phyloP scores from a whole-genome alignment of 176 grass and related monocot genomes.

The Calamus simplicifolius region DNA sequence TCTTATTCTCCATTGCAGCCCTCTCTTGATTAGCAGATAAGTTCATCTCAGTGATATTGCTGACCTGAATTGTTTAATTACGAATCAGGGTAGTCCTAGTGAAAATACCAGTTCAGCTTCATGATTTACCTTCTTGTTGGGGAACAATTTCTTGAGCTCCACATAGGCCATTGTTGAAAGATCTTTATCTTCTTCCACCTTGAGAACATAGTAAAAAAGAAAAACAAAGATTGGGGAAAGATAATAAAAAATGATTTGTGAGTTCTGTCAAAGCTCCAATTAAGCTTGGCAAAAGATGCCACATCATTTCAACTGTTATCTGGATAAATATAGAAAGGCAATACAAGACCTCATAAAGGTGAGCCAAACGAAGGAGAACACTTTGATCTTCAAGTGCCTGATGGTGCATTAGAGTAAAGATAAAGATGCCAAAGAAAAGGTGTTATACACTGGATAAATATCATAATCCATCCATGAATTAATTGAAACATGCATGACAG shows the following conservation, averaged over 20 bases:
- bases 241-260: too few species aligned
- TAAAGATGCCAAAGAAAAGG: not conserved
- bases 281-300: too few species aligned
- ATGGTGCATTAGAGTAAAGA: constrained; percentile 1
- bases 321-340: not conserved
- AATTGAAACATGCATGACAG: too few species aligned
- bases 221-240: constrained; percentile 13
- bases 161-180: constrained; percentile 59
- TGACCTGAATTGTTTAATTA: constrained; percentile 29
- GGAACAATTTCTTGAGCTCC: constrained; percentile 79
- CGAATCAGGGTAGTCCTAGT: not conserved
- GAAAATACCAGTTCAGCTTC: too few species aligned
- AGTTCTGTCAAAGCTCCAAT: too few species aligned
- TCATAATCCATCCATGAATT: too few species aligned
- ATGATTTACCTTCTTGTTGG: constrained; percentile 51
- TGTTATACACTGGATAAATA: too few species aligned
- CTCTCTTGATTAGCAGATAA: constrained; percentile 87
- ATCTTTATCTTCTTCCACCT: constrained; percentile 74
- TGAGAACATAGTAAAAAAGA: not conserved
- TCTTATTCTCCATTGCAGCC: constrained; percentile 71
- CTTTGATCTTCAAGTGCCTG: constrained; percentile 81
- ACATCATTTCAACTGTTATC: too few species aligned
- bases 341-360: constrained; percentile 65
- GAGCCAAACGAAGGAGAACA: constrained; percentile 75
- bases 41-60: constrained; percentile 61